These are phyloP conservation scores for Adenanthera pavonina DNA, from an alignment of 306 rosid species.

Conservation along the genomic window DNA sequence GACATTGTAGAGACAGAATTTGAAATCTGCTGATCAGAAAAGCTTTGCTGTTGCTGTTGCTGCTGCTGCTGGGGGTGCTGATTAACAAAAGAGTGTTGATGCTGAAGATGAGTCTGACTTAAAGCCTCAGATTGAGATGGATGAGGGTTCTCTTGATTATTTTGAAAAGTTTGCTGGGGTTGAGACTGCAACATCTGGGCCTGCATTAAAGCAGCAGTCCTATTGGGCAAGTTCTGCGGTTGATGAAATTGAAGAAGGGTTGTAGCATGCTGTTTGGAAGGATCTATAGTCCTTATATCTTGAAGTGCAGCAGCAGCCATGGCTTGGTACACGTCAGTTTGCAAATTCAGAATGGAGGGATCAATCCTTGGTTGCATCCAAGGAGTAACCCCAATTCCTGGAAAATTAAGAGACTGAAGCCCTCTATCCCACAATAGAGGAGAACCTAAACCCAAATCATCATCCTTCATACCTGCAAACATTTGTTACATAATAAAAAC, in stretches of 20 bases:
- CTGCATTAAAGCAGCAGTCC: constrained; percentile 73
- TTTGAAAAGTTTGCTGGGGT: constrained; percentile 71
- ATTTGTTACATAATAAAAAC: constrained; percentile 28
- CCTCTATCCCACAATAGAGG: constrained; percentile 92
- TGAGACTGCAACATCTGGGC: constrained; percentile 85
- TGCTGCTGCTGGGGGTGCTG: constrained; percentile 56
- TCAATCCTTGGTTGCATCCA: constrained; percentile 96
- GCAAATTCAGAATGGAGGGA: constrained; percentile 78
- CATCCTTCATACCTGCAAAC: constrained; percentile 83
- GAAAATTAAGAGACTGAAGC: constrained; percentile 77
- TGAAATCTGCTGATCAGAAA: constrained; percentile 63
- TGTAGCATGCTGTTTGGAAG: constrained; percentile 65
- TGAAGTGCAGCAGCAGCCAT: constrained; percentile 96
- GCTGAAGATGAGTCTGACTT: constrained; percentile 67
- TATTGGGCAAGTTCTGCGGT: constrained; percentile 63
- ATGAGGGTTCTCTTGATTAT: constrained; percentile 63
- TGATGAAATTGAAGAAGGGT: constrained; percentile 87
- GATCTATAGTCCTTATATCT: constrained; percentile 81
- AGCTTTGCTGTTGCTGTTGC: constrained; percentile 63
- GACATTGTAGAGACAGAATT: constrained; percentile 67
- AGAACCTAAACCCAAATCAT: constrained; percentile 76
- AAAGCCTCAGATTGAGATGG: constrained; percentile 57
- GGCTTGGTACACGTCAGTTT: constrained; percentile 85
- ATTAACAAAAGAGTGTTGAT: constrained; percentile 60
- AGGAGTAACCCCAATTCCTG: constrained; percentile 80